phyloP scores from a whole-genome alignment of 768 basidiomycete genomes.

The Mycena pura region DNA sequence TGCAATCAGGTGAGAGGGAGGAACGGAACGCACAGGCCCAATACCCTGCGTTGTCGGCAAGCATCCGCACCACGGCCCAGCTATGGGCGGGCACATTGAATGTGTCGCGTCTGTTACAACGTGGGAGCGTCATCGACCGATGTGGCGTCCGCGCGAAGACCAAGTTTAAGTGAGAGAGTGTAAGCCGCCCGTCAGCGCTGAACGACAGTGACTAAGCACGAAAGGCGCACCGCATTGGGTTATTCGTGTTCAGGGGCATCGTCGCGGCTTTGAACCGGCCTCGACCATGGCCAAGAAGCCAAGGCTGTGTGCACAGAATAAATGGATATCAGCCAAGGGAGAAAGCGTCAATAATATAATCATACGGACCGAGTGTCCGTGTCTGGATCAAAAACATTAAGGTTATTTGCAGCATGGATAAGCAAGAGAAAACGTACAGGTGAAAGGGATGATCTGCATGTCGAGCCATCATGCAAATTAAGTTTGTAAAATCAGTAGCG shows the following conservation, averaged over 20 bases:
- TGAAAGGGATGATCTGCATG: conserved; percentile 17
- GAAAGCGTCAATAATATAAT: background rate
- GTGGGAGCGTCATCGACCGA: no score
- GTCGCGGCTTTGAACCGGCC: conserved; percentile 17
- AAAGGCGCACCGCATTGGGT: conserved; percentile 9
- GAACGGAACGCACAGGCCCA: conserved; percentile 22
- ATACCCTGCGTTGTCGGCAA: conserved; percentile 24
- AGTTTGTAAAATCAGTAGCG: no score
- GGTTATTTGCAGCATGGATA: background rate
- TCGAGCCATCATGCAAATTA: background rate
- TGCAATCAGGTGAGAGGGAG: no score
- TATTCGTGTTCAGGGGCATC: background rate
- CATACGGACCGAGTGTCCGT: conserved; percentile 13
- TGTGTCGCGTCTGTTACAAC: conserved; percentile 21
- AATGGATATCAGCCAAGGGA: no score
- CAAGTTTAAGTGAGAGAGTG: background rate
- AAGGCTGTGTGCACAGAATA: conserved; percentile 18
- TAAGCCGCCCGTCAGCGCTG: background rate
- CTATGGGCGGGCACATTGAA: conserved; percentile 16
- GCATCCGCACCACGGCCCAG: conserved; percentile 22
- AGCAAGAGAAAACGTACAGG: conserved; percentile 5
- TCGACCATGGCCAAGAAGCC: conserved; percentile 19
- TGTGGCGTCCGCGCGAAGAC: no score
- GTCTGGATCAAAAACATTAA: background rate
- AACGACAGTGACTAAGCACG: background rate